A percentile compares a stretch with the other conserved stretches of the same genome.
Evolutionary conservation across 1,284 basidiomycete species (phyloP).

Genomic region (Pseudozyma hubeiensis): DNA sequence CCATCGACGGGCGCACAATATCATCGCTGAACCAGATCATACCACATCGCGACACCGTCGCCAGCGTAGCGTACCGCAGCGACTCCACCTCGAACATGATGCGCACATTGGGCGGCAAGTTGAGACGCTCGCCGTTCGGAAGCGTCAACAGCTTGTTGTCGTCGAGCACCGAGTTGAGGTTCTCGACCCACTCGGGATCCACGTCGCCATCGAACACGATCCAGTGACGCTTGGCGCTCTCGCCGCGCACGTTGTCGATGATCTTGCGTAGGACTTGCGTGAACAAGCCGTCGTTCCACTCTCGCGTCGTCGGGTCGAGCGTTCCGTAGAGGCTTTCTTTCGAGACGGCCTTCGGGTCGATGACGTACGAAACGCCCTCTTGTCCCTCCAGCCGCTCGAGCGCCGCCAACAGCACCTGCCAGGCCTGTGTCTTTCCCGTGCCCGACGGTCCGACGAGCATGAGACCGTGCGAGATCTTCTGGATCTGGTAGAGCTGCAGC

Average conservation of each 20-base stretch:
- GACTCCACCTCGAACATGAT: slow-evolving; percentile 99
- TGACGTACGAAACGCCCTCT: slow-evolving; percentile 94
- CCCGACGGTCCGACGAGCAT: slow-evolving; percentile 99
- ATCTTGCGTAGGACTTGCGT: slow-evolving; percentile 98
- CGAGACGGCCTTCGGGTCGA: slow-evolving; percentile 98
- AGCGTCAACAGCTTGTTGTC: slow-evolving; percentile 98
- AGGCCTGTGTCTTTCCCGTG: slow-evolving; percentile 95
- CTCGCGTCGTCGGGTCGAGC: slow-evolving; percentile 94
- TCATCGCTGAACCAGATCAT: slow-evolving; percentile 99
- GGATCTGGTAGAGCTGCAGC: slow-evolving; percentile 97
- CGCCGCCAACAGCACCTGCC: slow-evolving; percentile 91
- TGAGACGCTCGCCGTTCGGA: slow-evolving; percentile 97
- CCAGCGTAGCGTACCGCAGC: slow-evolving; percentile 94
- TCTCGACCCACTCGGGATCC: slow-evolving; percentile 99
- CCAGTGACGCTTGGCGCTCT: slow-evolving; percentile 97
- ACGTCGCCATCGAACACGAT: slow-evolving; percentile 99
- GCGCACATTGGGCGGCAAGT: slow-evolving; percentile 93
- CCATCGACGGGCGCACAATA: slow-evolving; percentile 89
- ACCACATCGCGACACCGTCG: slow-evolving; percentile 98
- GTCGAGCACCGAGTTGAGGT: slow-evolving; percentile 92
- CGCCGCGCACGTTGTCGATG: slow-evolving; percentile 97
- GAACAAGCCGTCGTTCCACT: slow-evolving; percentile 99
- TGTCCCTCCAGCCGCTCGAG: slow-evolving; percentile 90
- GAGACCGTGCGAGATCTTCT: slow-evolving; percentile 98
- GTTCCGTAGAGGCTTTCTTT: slow-evolving; percentile 98